These are phyloP conservation scores for Adansonia madagascariensis DNA, from an alignment of 441 rosid genomes.

Conservation along the genomic window DNA sequence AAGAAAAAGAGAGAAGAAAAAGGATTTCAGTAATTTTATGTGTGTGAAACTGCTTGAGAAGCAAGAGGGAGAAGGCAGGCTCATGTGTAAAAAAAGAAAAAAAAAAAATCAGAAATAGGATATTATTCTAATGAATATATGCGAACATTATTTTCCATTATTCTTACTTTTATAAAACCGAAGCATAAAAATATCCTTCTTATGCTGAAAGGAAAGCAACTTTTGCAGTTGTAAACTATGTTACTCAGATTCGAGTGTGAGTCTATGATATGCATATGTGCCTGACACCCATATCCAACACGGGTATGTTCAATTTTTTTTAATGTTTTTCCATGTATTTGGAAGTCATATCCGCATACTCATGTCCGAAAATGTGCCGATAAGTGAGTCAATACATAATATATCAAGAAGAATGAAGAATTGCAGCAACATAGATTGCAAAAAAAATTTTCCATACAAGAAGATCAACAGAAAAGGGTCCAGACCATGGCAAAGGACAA, in stretches of 20 bases:
- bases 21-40: constrained; percentile 6
- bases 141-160: not conserved
- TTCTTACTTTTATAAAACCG: not conserved
- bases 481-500: not conserved
- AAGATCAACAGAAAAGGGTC: not conserved
- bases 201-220: not conserved
- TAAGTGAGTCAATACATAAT: too few species aligned
- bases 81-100: not conserved
- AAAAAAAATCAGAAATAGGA: constrained; percentile 10
- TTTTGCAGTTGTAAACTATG: not conserved
- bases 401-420: too few species aligned
- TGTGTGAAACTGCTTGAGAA: constrained; percentile 4
- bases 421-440: too few species aligned
- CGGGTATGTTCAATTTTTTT: too few species aligned
- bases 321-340: too few species aligned
- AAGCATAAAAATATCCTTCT: not conserved
- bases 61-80: not conserved
- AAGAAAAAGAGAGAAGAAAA: not conserved
- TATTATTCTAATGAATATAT: not conserved
- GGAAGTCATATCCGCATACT: too few species aligned
- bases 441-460: not conserved
- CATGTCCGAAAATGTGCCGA: too few species aligned
- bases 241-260: too few species aligned
- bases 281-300: too few species aligned
- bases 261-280: too few species aligned